A percentile compares a stretch with the other conserved stretches of the same genome.
phyloP scores from a whole-genome alignment of 2,329 filamentous ascomycete genomes.

The Simplicillium sp. region DNA sequence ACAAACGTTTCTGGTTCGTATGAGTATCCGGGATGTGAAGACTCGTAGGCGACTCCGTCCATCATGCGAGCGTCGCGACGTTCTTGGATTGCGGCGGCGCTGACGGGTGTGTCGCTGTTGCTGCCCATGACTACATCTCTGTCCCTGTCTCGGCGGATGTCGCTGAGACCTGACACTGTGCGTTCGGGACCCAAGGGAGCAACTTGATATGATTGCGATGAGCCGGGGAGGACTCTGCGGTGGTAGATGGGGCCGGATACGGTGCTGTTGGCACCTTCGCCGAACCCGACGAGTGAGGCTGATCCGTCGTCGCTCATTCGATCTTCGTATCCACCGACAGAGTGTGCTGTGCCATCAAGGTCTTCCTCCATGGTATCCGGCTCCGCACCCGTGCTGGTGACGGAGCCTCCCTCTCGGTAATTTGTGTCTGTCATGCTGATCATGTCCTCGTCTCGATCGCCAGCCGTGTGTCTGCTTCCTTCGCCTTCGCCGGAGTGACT shows the following conservation, averaged over 20 bases:
- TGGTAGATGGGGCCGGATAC: constrained; percentile 69
- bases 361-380: constrained; percentile 45
- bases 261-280: constrained; percentile 81
- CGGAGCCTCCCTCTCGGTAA: constrained; percentile 46
- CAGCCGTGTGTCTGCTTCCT: constrained; percentile 39
- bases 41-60: constrained; percentile 54
- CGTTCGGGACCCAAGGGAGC: constrained; percentile 35
- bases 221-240: constrained; percentile 34
- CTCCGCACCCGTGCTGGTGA: constrained; percentile 42
- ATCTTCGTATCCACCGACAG: constrained; percentile 47
- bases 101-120: constrained; percentile 30
- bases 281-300: constrained; percentile 81
- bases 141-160: constrained; percentile 23
- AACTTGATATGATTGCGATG: constrained; percentile 22
- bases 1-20: constrained; percentile 46
- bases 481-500: constrained; percentile 52
- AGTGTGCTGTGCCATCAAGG: constrained; percentile 32
- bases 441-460: constrained; percentile 56
- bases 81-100: constrained; percentile 37
- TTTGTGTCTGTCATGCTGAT: constrained; percentile 56
- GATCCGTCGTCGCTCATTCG: constrained; percentile 80
- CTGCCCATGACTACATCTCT: constrained; percentile 20
- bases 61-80: constrained; percentile 54
- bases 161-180: constrained; percentile 42
- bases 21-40: constrained; percentile 35